Conservation (phyloP, 2,329 filamentous ascomycete genomes). For the Cladophialophora immunda region DNA sequence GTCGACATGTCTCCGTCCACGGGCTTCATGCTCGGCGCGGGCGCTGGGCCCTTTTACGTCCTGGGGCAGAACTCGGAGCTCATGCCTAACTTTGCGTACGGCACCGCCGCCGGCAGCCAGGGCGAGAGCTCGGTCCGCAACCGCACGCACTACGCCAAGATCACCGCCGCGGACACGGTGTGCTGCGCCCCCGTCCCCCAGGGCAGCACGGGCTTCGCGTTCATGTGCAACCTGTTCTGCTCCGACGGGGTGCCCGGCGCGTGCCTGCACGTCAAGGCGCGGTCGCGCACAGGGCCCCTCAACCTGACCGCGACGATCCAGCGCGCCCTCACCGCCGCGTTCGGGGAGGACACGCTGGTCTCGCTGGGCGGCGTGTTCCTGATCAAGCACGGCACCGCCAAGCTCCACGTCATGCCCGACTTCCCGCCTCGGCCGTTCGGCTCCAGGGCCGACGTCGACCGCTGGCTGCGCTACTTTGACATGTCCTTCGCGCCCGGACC, state of each 20-base stretch:
- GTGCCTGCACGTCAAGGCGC: conserved; percentile 50
- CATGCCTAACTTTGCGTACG: conserved; percentile 50
- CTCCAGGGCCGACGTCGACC: conserved; percentile 43
- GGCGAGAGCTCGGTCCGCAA: conserved; percentile 40
- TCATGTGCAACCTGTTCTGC: conserved; percentile 57
- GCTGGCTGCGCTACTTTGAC: conserved; percentile 54
- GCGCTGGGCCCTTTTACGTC: conserved; percentile 54
- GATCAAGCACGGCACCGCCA: conserved; percentile 49
- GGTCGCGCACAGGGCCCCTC: conserved; percentile 41
- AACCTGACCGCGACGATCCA: conserved; percentile 50
- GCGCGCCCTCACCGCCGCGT: conserved; percentile 43
- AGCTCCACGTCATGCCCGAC: conserved; percentile 58
- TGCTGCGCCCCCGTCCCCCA: conserved; percentile 37
- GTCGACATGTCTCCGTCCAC: conserved; percentile 49
- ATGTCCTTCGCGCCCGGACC: conserved; percentile 36
- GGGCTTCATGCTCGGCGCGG: conserved; percentile 53
- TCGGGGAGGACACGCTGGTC: conserved; percentile 47
- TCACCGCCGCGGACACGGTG: conserved; percentile 26
- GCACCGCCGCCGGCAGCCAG: conserved; percentile 28
- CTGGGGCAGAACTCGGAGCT: conserved; percentile 56
- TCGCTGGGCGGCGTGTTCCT: conserved; percentile 56
- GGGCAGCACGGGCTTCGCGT: conserved; percentile 46
- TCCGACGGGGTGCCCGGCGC: conserved; percentile 47
- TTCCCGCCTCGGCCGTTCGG: conserved; percentile 49
- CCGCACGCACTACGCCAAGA: conserved; percentile 43